Evolutionary conservation across 2,329 filamentous ascomycete genomes (phyloP), one percentile per base, ranked within the genome.

Genomic region (Peltaster fructicola): DNA sequence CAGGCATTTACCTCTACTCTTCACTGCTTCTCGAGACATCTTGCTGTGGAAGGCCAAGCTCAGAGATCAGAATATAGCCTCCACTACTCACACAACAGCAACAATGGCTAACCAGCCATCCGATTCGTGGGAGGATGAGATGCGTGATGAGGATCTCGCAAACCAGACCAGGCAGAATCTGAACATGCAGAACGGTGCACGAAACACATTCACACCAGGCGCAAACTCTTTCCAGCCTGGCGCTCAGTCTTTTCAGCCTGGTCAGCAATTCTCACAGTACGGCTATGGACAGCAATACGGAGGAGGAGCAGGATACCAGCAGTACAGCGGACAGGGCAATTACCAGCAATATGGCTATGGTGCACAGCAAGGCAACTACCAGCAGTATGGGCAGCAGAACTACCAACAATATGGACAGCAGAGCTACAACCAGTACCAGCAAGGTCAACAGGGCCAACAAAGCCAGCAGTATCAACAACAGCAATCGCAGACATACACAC

Each of bases 121-220:
- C 19, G 44, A 91, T 53, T 92, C 82, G 34, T 95, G 88, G 79
- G 84, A 95, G 58, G 46, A 51, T 32, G 47, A 45, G 28, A 47
- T 49, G 37, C 27, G 30, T 17, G 50, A 53, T 37, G 40, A 50
- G 22, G 39, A 47, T 21, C 43, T 52, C 30, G 38, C 48, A 23
- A 39, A 44, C 23, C 50, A 52, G 39, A 41, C 50, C 5, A 48
- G 51, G 34, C 49, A 48, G 30, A 40, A 44, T 21, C 32, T 52
- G 33, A 50, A 51, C 36, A 20, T 50, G 20, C 40, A 45, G 28
- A 29, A 25, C 21, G 26, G 26, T n/a, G 33, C 22, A 16, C 24
- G 22, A 15, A 35, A 33, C 25, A 41, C 33, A 13, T 52, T 50
- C 32, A 20, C 27, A 10, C 43, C 42, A 14, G 44, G 44, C 14